Base-by-base conservation (phyloP, 2,329 filamentous ascomycete species). In the Metarhizium anisopliae region DNA sequence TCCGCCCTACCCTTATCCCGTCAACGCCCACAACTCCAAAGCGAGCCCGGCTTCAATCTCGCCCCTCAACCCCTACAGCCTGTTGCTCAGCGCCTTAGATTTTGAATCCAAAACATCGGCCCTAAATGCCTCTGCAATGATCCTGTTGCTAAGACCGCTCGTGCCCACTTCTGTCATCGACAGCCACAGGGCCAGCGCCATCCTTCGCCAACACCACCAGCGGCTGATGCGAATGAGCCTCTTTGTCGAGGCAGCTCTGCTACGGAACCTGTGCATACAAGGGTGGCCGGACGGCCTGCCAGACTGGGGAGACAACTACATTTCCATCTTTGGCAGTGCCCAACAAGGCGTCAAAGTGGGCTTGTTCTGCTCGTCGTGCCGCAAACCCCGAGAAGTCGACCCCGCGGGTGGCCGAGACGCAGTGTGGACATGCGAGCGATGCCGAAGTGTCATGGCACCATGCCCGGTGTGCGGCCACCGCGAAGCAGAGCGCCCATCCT, bases 401-500 rank as follows among this genome's bases (percentile, higher is more conserved):
- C 77, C 76, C 1, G 71, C 74, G 0, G 59, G 69, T 2, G 67
- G 76, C 6, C 65, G 72, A 47, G 72, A 64, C 57, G 74, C 74
- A 0, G 71, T 85, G n/a, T 84, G 80, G 77, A 74, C 70, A 16
- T 86, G 83, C 62, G 76, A 83, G 47, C 76, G 80, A 2, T 86
- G 83, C 61, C 68, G 68, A 2, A 67, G 70, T 6, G 67, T 73
- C 47, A 80, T 83, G 70, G 80, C 75, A 0, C 77, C 79, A 0
- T 86, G 83, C 59, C 78, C 82, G 1, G 73, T 86, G 0, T 86
- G 83, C 60, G 75, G 76, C 0, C 79, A 83, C 57, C 72, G 79
- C 16, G 77, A 82, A 47, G 69, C 70, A 1, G 72, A 81, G 42
- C 67, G 70, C 0, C 71, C 76, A 0, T 70, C 74, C 1, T 66